A percentile compares a stretch with the other conserved stretches of the same genome.
These are phyloP conservation scores for Rhazya stricta DNA, from an alignment of 257 asterid species.

Conservation along the genomic window DNA sequence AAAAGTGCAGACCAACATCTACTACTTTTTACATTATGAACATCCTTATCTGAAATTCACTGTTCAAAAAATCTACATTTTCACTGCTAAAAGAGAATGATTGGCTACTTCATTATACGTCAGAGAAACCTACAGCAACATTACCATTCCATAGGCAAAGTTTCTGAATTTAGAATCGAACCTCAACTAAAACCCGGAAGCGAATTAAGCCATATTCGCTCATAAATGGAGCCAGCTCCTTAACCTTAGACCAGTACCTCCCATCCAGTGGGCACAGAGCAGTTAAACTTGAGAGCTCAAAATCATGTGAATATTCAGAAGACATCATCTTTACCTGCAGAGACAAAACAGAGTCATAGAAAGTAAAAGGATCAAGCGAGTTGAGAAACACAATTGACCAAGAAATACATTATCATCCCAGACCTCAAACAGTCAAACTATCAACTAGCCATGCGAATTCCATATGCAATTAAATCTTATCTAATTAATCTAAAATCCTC, in stretches of 20 bases:
- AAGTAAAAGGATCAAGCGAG: neutral
- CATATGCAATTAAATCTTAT: neutral
- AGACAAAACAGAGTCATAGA: constrained; percentile 4
- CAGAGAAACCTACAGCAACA: neutral
- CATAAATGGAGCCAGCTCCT: constrained; percentile 70
- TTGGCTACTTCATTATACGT: neutral
- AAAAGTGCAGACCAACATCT: neutral
- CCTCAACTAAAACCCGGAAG: constrained; percentile 87
- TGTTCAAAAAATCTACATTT: neutral
- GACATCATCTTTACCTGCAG: constrained; percentile 32
- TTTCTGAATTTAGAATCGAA: constrained; percentile 12
- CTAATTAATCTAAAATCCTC: neutral
- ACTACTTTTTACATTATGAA: neutral
- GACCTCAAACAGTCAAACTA: neutral
- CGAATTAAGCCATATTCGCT: constrained; percentile 83
- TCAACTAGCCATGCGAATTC: too few relatives aligned
- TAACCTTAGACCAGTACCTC: constrained; percentile 83
- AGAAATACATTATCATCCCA: neutral
- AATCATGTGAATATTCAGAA: constrained; percentile 22
- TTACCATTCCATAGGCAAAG: neutral
- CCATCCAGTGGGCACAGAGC: constrained; percentile 86
- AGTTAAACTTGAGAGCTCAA: constrained; percentile 51
- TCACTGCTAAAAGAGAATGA: neutral
- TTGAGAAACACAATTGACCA: neutral
- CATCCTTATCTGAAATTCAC: neutral